Base-by-base conservation (phyloP, 192 early-diverging fungal species). In the Neocallimastix lanati region DNA sequence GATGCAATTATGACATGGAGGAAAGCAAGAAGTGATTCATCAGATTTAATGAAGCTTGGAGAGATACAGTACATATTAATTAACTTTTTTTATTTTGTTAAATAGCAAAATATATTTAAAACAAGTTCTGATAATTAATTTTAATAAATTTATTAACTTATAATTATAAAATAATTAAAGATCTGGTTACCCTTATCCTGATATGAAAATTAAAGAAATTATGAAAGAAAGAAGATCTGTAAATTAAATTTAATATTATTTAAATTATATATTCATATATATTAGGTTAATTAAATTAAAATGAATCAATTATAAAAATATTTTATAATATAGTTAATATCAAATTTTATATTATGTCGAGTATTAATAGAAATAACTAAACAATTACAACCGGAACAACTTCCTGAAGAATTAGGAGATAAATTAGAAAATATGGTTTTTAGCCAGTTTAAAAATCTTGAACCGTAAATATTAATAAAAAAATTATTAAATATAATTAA, bases 361-460 rank as follows among this genome's bases (percentile, higher is more conserved):
- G 92, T 93, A 0, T 84, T 98, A 78, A 92, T 94, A 30, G 93
- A 93, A 79, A 93, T 99, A 76, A 90, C 98, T 3, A 86, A 88
- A 77, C 86, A 91, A 58, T 85, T 98, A 6, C 89, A 90, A 76
- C 84, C 89, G 18, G 89, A 91, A 40, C 87, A 90, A 16, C 79
- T 98, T 28, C 90, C 92, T 15, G 91, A 95, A 76, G 92, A 95
- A 58, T 84, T 96, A 12, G 96, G 94, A 1, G 90, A 89, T 35
- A 92, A 93, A 78, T 83, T 98, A 29, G 98, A 99, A 85, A 95
- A 97, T 82, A 91, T 96, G 40, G 92, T 95, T 27, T 98, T 99
- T 84, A 90, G 87, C 29, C 96, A 97, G 82, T 84, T 99, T 29
- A 90, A 90, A 79, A 93, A 93, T 76, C 88, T 92, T 27, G 94